Evolutionary conservation across 2,329 filamentous ascomycete genomes (phyloP).

Genomic region (Graphilbum fragrans): DNA sequence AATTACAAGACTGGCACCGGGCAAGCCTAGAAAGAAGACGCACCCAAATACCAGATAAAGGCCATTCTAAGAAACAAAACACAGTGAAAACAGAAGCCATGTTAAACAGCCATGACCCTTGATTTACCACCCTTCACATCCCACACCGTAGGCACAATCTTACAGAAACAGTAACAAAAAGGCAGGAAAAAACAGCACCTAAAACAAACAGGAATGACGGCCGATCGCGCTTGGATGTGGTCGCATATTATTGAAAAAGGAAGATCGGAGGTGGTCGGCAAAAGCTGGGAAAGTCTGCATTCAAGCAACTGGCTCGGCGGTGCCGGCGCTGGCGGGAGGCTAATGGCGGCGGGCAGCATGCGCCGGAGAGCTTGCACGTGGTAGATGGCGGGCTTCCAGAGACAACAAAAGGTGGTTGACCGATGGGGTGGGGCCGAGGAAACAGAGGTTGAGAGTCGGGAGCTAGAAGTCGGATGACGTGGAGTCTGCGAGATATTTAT

Average conservation of each 20-base stretch:
- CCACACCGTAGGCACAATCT: background rate
- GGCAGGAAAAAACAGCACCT: constrained; percentile 1
- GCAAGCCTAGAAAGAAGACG: background rate
- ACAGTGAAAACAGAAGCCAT: background rate
- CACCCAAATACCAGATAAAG: background rate
- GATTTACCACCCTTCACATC: background rate
- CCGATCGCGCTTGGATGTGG: background rate
- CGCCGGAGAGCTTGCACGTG: background rate
- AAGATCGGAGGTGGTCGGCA: background rate
- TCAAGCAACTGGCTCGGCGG: background rate
- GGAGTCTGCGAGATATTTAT: constrained; percentile 37
- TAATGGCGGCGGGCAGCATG: background rate
- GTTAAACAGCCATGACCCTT: background rate
- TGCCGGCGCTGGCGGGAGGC: background rate
- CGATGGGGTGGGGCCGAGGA: background rate
- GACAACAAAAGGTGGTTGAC: background rate
- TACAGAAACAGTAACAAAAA: background rate
- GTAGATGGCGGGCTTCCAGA: background rate
- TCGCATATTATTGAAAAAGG: background rate
- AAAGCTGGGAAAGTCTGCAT: background rate
- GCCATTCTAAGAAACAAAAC: constrained; percentile 5
- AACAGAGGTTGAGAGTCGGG: background rate
- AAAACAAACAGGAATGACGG: background rate
- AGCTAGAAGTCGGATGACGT: background rate
- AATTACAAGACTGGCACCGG: background rate